Evolutionary conservation across 768 basidiomycete genomes (phyloP), one percentile per base, ranked within the genome.

Genomic region (Lactifluus volemus): DNA sequence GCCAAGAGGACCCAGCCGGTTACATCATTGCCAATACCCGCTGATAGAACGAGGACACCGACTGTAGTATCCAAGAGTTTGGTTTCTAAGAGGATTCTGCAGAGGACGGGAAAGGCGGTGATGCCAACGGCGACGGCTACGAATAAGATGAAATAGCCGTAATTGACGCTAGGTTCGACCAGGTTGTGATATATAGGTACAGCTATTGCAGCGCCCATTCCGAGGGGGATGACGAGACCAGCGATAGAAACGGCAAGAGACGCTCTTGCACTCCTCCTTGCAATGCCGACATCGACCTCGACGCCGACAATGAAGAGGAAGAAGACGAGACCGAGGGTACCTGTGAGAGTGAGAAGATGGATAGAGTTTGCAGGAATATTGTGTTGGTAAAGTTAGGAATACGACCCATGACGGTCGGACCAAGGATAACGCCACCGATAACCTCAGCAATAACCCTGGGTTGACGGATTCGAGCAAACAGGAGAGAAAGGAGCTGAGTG

Each of bases 391-490:
- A 96, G 42, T 77, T 70, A 0, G 89, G 91, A 60, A 93, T 91
- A 30, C 82, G 83, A 3, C 91, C 91, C 80, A 91, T 83, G 10
- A 88, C 81, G 0, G 73, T 75, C 0, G 73, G 74, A 45, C 93
- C 94, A 11, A 98, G 79, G 21, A 98, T 68, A 65, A 98, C 84
- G 21, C 96, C 96, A 0, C 86, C 92, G 58, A 98, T 82, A 61
- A 97, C 88, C 71, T 98, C 95, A 45, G 93, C 85, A 55, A 97
- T 92, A 61, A 98, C 95, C n/a, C 86, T 79, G 2, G 96, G 96
- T 68, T 98, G 95, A 38, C 83, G 84, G 39, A 96, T 83, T 58
- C 79, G 84, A 8, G 76, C 71, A 21, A 97, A 77, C 53, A 81
- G 59, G 19, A 89, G 72, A 0, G 83, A 78, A 10, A 98, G 82